These are phyloP conservation scores for Lantana camara DNA, from an alignment of 257 asterid genomes.

Conservation along the genomic window DNA sequence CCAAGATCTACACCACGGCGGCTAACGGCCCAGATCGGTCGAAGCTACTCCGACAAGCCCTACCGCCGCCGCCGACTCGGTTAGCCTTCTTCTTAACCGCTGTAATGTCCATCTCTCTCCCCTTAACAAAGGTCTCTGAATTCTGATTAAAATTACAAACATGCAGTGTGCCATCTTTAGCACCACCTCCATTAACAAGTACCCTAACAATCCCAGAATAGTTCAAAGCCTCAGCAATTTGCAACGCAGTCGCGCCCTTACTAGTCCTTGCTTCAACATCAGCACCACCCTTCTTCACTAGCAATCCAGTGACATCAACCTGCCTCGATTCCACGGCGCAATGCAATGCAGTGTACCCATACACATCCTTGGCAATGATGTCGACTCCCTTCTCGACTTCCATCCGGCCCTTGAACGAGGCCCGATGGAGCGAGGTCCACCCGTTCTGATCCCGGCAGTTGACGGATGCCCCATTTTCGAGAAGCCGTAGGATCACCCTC, in stretches of 20 bases:
- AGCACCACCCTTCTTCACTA: conserved; percentile 74
- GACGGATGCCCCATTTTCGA: conserved; percentile 64
- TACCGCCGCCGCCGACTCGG: conserved; percentile 39
- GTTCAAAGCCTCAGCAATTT: conserved; percentile 57
- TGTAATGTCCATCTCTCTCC: conserved; percentile 40
- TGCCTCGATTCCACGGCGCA: conserved; percentile 78
- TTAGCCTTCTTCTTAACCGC: conserved; percentile 39
- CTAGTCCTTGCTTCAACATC: conserved; percentile 60
- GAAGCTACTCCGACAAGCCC: conserved; percentile 49
- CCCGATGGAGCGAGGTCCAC: conserved; percentile 77
- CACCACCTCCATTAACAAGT: conserved; percentile 53
- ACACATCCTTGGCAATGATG: conserved; percentile 56
- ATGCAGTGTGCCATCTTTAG: conserved; percentile 36
- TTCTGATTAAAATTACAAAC: conserved; percentile 15
- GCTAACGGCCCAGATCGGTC: conserved; percentile 48
- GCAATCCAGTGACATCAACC: conserved; percentile 59
- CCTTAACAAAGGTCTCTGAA: conserved; percentile 23
- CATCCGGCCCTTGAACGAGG: conserved; percentile 61
- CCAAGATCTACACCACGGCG: conserved; percentile 40
- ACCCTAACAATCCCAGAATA: conserved; percentile 66
- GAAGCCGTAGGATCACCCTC: conserved; percentile 53
- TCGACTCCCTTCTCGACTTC: conserved; percentile 72
- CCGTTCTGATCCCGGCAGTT: conserved; percentile 76
- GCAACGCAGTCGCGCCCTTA: conserved; percentile 59
- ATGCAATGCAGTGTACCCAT: conserved; percentile 73